A percentile compares a stretch with the other conserved stretches of the same genome.
Conservation (phyloP, 106 monocot species). For the Gastrodia elata region DNA sequence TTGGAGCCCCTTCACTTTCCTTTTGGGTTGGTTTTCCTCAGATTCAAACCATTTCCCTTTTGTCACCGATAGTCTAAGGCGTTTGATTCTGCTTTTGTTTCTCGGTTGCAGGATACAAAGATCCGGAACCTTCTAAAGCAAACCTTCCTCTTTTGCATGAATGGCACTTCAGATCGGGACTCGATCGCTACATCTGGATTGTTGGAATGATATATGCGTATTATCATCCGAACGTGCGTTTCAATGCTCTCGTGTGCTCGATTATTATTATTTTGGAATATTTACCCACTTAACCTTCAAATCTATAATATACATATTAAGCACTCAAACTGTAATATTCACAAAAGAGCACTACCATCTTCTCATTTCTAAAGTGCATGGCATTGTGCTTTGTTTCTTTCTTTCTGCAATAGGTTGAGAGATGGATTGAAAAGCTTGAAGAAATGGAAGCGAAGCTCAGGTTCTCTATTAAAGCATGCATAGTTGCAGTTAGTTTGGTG, state of each 20-base stretch:
- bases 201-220: constrained; percentile 97
- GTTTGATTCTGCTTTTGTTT: constrained; percentile 11
- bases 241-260: no score
- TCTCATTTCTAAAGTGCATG: neutral
- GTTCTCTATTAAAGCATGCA: constrained; percentile 47
- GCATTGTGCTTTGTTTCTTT: neutral
- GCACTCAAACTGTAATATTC: no score
- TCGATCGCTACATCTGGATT: constrained; percentile 97
- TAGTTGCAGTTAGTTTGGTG: constrained; percentile 43
- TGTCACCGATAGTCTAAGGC: neutral
- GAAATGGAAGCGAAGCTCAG: constrained; percentile 65
- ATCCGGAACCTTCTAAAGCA: constrained; percentile 73
- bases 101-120: constrained; percentile 55
- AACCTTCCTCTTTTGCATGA: constrained; percentile 71
- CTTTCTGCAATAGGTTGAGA: constrained; percentile 51
- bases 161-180: constrained; percentile 95
- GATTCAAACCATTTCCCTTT: neutral
- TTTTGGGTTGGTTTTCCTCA: constrained; percentile 51
- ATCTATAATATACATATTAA: no score
- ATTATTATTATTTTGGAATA: no score
- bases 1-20: constrained; percentile 78
- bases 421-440: constrained; percentile 95
- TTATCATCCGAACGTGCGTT: constrained; percentile 79
- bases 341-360: no score
- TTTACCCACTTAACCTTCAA: no score